Base-by-base conservation (phyloP, 116 monocot genomes). In the Posidonia oceanica region DNA sequence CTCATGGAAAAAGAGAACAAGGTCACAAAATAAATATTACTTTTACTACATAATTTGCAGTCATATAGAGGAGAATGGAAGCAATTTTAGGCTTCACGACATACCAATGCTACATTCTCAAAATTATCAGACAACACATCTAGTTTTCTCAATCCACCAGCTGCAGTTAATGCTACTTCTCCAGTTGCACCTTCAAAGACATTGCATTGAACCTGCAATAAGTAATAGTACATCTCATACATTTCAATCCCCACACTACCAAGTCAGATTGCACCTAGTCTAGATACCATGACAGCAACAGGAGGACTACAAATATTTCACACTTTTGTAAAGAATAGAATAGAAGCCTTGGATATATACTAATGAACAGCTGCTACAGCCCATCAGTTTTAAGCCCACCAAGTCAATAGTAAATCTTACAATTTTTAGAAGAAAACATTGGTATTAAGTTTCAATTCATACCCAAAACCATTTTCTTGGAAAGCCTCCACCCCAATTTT, bases 401-500 rank as follows among this genome's bases (percentile, higher is more conserved):
- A 10, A 48, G 48, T 12, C 48, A 48, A 10, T 48, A 48, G 48
- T 48, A 48, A 48, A 48, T 48, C 48, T 48, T 7, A 48, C 8
- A 3, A 16, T 13, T 58, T 14, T 21, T n/a, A 14, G 4, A 58
- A 4, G 14, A n/a, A 21, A 21, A n/a, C 29, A 29, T 7, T 56
- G 56, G 56, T 58, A 17, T 21, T 16, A 21, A 5, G 13, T 48
- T 10, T 48, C 48, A 48, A 52, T 37, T 29, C 4, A 65, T 78
- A 96, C 96, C 96, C 96, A 96, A 75, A 84, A 96, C 96, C 96
- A 96, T 77, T 82, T 96, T 76, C 89, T 83, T 61, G 96, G 96
- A 80, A 96, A 96, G 15, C 89, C 93, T 61, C 67, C 93, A 68
- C 93, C 93, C 93, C 93, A 93, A 60, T 93, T 93, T 72, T 96